Evolutionary conservation across 345 rosid species (phyloP), one percentile per base, ranked within the genome.

Genomic region (Salix caprea): DNA sequence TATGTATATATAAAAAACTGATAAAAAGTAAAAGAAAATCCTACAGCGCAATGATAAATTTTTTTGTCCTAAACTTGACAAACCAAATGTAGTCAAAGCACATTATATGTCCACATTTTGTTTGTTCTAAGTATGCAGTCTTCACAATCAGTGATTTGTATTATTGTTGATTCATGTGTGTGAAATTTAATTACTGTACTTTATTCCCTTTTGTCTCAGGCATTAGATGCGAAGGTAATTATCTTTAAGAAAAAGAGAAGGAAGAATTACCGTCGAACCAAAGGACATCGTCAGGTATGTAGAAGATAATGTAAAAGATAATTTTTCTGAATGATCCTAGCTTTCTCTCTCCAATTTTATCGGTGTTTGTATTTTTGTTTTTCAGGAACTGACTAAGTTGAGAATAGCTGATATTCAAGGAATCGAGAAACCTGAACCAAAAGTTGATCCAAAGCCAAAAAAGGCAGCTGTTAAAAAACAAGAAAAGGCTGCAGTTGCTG

Each of bases 231-330:
- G 28, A 94, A 94, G 78, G 97, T 94, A 52, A 91, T 96, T 50
- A 96, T 96, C 67, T 92, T 96, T 70, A 96, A 96, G 88, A 96
- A 96, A 83, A 94, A 94, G 85, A 87, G 93, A 83, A 86, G 97
- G 50, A 96, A 94, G 92, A 93, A 91, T 75, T 91, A 93, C 69
- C 89, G 96, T n/a, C 86, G 96, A 81, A 91, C 91, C 2, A 93
- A 86, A 78, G 98, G 97, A 71, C 98, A 93, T 85, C 89, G 98
- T 40, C 98, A 93, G 90, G 98, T 90, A 82, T 69, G 83, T 67
- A 23, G 76, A 58, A 28, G 26, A 69, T 36, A 36, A 36, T 36
- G 83, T 69, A 23, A 78, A 58, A 28, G 26, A 69, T 5, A 36
- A 36, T 36, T 36, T 36, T 65, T 19, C 71, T 69, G 34, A 36